phyloP scores from a whole-genome alignment of 1,284 basidiomycete genomes.

The Abortiporus biennis region DNA sequence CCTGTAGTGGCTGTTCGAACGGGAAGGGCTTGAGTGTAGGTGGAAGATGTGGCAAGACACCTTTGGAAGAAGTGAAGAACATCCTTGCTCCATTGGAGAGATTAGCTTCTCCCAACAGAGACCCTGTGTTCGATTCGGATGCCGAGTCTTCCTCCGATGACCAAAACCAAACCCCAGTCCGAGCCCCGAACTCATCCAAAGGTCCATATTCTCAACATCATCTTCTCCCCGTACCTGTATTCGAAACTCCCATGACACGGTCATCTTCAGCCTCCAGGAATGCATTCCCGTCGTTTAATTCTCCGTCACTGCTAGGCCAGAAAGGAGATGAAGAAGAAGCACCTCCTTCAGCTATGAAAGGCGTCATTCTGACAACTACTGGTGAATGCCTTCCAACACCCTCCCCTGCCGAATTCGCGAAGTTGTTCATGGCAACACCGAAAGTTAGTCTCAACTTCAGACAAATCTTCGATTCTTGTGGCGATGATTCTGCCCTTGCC shows the following conservation, averaged over 20 bases:
- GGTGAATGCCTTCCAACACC: conserved; percentile 69
- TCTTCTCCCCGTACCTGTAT: conserved; percentile 18
- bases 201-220: background rate
- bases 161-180: conserved; percentile 15
- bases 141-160: conserved; percentile 13
- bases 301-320: no score
- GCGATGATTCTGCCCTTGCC: no score
- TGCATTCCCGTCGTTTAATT: conserved; percentile 5
- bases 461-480: conserved; percentile 72
- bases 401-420: conserved; percentile 52
- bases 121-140: no score
- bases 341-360: conserved; percentile 68
- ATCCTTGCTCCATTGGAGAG: conserved; percentile 48
- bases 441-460: conserved; percentile 65
- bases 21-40: conserved; percentile 1
- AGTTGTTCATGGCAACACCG: conserved; percentile 59
- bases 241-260: conserved; percentile 36
- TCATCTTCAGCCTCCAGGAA: conserved; percentile 13
- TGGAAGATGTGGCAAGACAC: conserved; percentile 45
- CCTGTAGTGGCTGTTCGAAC: background rate
- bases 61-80: conserved; percentile 71
- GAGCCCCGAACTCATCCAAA: conserved; percentile 20
- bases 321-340: no score
- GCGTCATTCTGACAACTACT: conserved; percentile 69
- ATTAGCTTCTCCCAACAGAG: conserved; percentile 23